Evolutionary conservation across 441 rosid genomes (phyloP).

Genomic region (Flueggea neowawraea): DNA sequence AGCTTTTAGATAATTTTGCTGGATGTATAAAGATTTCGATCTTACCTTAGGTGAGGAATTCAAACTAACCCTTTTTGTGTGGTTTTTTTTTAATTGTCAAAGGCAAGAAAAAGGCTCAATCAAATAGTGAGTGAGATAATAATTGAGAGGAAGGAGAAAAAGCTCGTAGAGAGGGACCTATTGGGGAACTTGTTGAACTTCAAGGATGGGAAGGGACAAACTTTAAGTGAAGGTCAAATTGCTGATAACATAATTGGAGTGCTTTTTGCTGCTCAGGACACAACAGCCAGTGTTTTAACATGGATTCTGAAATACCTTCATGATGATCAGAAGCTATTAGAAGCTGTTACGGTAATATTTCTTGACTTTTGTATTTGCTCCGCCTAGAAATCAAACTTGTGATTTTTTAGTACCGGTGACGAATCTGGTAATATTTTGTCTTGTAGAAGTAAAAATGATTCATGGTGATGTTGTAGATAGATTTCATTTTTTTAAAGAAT

Average conservation of each 20-base stretch:
- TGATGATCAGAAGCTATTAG: slow-evolving; percentile 58
- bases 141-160: slow-evolving; percentile 62
- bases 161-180: slow-evolving; percentile 40
- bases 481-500: no score
- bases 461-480: no score
- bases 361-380: background rate
- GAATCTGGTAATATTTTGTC: no score
- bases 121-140: slow-evolving; percentile 60
- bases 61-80: background rate
- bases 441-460: no score
- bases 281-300: slow-evolving; percentile 84
- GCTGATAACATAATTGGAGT: slow-evolving; percentile 93
- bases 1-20: no score
- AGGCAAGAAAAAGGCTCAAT: slow-evolving; percentile 78
- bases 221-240: slow-evolving; percentile 48
- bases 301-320: slow-evolving; percentile 89
- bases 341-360: slow-evolving; percentile 64
- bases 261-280: slow-evolving; percentile 97
- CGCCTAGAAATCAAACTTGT: no score
- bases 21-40: no score
- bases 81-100: background rate
- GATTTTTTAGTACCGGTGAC: no score
- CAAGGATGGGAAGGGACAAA: slow-evolving; percentile 39
- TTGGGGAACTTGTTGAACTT: slow-evolving; percentile 56
- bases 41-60: background rate